phyloP scores from a whole-genome alignment of 441 rosid species.

The Theobroma grandiflorum region DNA sequence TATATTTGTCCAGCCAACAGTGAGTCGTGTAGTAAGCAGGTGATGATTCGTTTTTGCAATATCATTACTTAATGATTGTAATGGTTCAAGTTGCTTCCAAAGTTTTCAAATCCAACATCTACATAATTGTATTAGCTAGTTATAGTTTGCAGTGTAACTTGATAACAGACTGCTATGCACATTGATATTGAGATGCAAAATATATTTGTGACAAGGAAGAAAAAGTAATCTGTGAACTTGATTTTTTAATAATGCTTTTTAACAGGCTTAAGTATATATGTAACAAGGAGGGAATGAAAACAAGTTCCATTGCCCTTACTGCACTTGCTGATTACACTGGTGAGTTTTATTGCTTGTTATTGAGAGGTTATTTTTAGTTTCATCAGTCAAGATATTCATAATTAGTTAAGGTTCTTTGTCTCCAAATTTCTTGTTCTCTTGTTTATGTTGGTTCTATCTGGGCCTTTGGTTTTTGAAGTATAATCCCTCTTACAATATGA shows the following conservation, averaged over 20 bases:
- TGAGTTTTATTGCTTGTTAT: constrained; percentile 41
- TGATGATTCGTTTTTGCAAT: constrained; percentile 39
- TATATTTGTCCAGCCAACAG: constrained; percentile 89
- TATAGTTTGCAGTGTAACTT: constrained; percentile 13
- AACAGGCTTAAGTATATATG: constrained; percentile 90
- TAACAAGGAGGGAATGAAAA: constrained; percentile 84
- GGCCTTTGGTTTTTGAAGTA: constrained; percentile 21
- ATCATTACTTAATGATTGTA: constrained; percentile 14
- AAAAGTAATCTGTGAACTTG: constrained; percentile 9
- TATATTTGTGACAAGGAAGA: neutral
- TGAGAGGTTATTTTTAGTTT: neutral
- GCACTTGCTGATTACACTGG: constrained; percentile 95
- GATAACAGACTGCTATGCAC: too few species aligned
- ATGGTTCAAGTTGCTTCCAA: constrained; percentile 17
- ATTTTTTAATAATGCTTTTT: constrained; percentile 23
- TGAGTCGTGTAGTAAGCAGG: constrained; percentile 95
- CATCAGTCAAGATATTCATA: constrained; percentile 11
- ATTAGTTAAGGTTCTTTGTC: neutral
- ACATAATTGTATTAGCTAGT: constrained; percentile 7
- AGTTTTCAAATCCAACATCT: constrained; percentile 11
- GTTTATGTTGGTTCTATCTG: constrained; percentile 3
- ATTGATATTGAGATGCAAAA: neutral
- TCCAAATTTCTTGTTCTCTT: constrained; percentile 21
- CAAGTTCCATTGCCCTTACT: constrained; percentile 85
- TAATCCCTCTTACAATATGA: neutral